These are phyloP conservation scores for Rutstroemia sp. DNA, from an alignment of 2,329 filamentous ascomycete genomes.

Conservation along the genomic window DNA sequence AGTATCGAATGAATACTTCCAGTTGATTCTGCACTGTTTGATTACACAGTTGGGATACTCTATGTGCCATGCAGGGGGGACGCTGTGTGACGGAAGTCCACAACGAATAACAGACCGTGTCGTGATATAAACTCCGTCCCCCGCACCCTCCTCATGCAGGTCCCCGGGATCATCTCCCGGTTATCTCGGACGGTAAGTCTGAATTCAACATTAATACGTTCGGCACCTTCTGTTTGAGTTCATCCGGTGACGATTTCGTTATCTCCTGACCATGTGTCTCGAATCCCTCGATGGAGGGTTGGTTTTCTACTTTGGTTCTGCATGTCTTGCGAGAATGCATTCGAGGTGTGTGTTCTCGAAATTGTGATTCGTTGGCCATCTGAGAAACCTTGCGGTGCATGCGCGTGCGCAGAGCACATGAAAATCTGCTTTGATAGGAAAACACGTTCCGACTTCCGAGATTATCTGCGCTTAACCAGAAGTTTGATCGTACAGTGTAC, in stretches of 20 bases:
- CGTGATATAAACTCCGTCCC: neutral
- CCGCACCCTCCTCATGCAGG: neutral
- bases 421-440: neutral
- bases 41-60: neutral
- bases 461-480: neutral
- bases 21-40: neutral
- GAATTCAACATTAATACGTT: neutral
- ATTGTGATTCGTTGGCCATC: neutral
- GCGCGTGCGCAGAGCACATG: neutral
- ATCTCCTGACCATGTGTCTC: neutral
- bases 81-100: neutral
- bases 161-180: conserved; percentile 1
- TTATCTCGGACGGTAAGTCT: neutral
- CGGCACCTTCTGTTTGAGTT: neutral
- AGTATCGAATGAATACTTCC: too few relatives aligned
- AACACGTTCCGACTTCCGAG: neutral
- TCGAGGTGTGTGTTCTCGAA: neutral
- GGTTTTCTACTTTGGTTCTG: neutral
- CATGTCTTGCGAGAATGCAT: neutral
- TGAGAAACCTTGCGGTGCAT: neutral
- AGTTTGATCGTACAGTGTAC: neutral
- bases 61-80: conserved; percentile 6
- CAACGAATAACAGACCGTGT: neutral
- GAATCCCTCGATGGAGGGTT: neutral
- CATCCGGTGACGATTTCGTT: neutral